Percentiles rank a stretch among this genome's conserved stretches.
Conservation (phyloP, 768 basidiomycete genomes). For the Naganishia antarctica region DNA sequence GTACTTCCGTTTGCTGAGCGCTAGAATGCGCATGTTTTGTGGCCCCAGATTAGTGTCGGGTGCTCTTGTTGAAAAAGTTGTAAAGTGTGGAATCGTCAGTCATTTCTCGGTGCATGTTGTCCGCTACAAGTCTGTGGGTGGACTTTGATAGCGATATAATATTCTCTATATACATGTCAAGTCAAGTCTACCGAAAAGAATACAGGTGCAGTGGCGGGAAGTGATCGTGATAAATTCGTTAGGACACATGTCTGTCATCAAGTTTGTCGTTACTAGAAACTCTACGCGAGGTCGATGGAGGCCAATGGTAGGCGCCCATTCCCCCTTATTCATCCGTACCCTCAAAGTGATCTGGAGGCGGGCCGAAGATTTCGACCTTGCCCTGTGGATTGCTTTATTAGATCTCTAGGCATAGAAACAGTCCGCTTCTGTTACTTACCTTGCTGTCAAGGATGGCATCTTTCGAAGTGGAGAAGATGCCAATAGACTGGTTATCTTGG, state of each 20-base stretch:
- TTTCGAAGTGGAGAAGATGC: slow-evolving; percentile 55
- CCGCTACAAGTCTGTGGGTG: no score
- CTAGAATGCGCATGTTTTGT: no score
- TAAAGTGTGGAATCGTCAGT: background rate
- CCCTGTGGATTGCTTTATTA: slow-evolving; percentile 30
- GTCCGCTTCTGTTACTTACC: slow-evolving; percentile 28
- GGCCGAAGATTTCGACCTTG: slow-evolving; percentile 45
- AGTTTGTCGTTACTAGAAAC: background rate
- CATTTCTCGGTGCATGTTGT: background rate
- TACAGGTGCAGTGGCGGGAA: background rate
- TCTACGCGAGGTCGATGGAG: no score
- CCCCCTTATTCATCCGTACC: slow-evolving; percentile 20
- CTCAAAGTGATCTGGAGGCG: slow-evolving; percentile 38
- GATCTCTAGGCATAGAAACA: background rate
- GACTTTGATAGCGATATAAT: no score
- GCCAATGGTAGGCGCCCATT: no score
- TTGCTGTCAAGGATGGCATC: slow-evolving; percentile 52
- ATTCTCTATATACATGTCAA: no score
- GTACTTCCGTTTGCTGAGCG: no score
- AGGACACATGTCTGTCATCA: background rate
- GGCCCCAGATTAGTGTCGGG: no score
- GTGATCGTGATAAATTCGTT: background rate
- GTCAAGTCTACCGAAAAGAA: no score
- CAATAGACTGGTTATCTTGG: slow-evolving; percentile 55
- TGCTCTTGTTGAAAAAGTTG: background rate